Conservation (phyloP, 345 rosid species). For the Eucalyptus rudis region DNA sequence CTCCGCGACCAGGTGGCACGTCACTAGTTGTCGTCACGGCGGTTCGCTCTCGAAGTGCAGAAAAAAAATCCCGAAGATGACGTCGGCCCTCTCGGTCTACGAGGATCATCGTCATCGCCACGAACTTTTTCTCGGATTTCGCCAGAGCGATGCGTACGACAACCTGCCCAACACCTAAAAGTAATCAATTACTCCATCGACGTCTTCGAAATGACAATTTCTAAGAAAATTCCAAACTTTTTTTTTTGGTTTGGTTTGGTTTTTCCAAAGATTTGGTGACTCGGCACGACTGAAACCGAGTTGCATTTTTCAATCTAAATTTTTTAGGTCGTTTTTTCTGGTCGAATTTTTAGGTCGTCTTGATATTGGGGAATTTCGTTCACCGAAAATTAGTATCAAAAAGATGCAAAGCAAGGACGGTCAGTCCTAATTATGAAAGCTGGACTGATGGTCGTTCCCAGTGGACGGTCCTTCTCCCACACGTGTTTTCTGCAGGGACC, state of each 20-base stretch:
- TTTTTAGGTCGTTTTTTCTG: no score
- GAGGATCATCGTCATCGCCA: neutral
- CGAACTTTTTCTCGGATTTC: neutral
- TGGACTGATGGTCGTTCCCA: neutral
- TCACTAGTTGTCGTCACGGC: neutral
- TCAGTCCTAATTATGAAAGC: neutral
- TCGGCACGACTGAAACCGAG: neutral
- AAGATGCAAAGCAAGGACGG: neutral
- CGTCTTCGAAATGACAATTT: neutral
- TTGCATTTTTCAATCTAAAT: no score
- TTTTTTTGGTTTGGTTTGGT: neutral
- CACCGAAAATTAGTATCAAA: neutral
- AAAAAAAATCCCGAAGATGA: neutral
- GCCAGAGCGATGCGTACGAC: neutral
- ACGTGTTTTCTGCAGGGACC: neutral
- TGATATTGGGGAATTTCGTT: neutral
- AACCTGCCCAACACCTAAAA: neutral
- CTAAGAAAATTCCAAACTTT: neutral
- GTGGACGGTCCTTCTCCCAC: neutral
- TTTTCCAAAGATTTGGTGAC: neutral
- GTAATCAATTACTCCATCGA: neutral
- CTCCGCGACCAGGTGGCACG: neutral
- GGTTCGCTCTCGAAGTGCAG: neutral
- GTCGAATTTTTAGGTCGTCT: neutral
- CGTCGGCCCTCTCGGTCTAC: neutral